These are phyloP conservation scores for Talaromyces nanjingensis DNA, from an alignment of 495 filamentous ascomycete genomes.

Conservation along the genomic window DNA sequence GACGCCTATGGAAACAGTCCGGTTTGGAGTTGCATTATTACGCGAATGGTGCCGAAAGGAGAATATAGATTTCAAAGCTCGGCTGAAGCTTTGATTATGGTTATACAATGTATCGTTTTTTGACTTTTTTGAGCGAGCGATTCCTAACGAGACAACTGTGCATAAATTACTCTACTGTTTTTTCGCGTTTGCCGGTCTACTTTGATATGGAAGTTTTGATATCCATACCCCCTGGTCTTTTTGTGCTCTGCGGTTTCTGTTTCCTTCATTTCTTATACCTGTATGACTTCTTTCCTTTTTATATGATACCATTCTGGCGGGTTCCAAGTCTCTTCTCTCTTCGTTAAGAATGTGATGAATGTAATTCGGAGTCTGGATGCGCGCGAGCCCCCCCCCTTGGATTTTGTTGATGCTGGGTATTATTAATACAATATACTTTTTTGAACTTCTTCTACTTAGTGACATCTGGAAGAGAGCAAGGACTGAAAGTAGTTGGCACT, in stretches of 20 bases:
- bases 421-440: background rate
- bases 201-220: conserved; percentile 1
- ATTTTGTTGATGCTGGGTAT: background rate
- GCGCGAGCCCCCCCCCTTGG: background rate
- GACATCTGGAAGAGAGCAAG: background rate
- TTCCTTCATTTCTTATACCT: conserved; percentile 2
- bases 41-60: conserved; percentile 41
- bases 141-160: background rate
- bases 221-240: conserved; percentile 1
- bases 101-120: background rate
- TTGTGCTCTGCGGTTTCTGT: conserved; percentile 1
- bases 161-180: conserved; percentile 4
- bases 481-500: background rate
- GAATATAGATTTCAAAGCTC: conserved; percentile 33
- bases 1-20: conserved; percentile 39
- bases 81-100: conserved; percentile 16
- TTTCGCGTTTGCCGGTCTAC: conserved; percentile 1
- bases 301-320: conserved; percentile 36
- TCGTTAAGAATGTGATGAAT: background rate
- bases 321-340: conserved; percentile 3
- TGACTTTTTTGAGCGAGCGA: background rate
- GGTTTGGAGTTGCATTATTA: conserved; percentile 36
- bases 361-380: background rate
- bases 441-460: background rate
- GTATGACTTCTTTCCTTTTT: background rate